Evolutionary conservation across 2,329 filamentous ascomycete species (phyloP), one percentile per base, ranked within the genome.

Genomic region (Lachnellula subtilissima): DNA sequence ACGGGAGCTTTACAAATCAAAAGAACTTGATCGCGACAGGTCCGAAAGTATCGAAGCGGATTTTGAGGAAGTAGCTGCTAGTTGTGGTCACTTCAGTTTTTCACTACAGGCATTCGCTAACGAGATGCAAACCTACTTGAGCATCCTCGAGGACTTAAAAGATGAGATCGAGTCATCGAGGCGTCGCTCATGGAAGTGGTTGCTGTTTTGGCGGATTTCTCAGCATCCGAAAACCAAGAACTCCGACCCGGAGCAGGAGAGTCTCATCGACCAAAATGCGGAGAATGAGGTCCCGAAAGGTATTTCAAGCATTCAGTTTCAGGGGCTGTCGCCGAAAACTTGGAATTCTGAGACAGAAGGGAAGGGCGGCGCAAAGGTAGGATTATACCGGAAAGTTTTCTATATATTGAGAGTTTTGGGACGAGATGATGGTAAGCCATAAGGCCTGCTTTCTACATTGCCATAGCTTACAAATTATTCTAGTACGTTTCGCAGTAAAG

Each of bases 51-150:
- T 93, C 8, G 87, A 95, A 68, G 94, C 93, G 2, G 94, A 97
- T 70, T 91, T 96, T 55, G 94, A 99, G 70, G 94, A 99, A 72
- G 92, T 97, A 11, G 92, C 93, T 42, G 93, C 94, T n/a, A 95
- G 92, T 55, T 99, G 94, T 67, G 93, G 94, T 0, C 92, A 97
- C 72, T 99, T 97, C 69, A 93, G 89, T 68, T 97, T 94, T 70
- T 95, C 89, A 45, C 77, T 99, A 25, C 83, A 94, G 60, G 89
- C 94, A 63, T 93, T 97, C 67, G 92, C 91, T 0, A 89, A 96
- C 68, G 91, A 97, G 68, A 88, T 96, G 75, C 84, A 89, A 62
- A 82, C 82, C 12, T 94, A 96, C 64, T 73, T 99, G 46, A 84
- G 90, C 52, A 86, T 94, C 0, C 75, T 99, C 4, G 91, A 97